A percentile compares a stretch with the other conserved stretches of the same genome.
phyloP scores from a whole-genome alignment of 129 eudicot genomes.

The Centrapalus pauciflorus region DNA sequence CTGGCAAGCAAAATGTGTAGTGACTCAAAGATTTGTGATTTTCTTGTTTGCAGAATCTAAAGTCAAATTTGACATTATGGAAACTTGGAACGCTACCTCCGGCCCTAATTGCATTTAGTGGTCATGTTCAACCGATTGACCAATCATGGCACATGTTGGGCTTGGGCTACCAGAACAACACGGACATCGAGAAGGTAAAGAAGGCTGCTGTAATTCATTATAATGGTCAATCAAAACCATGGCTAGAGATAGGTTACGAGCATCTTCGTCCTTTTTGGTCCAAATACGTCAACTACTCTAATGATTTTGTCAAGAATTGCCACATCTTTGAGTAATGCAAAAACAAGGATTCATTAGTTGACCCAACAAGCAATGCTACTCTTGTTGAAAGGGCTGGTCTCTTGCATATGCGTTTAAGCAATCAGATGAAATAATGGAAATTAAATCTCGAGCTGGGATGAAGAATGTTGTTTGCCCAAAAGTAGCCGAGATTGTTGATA shows the following conservation, averaged over 20 bases:
- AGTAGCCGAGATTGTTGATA: constrained; percentile 5
- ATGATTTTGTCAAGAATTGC: constrained; percentile 73
- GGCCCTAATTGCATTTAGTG: constrained; percentile 88
- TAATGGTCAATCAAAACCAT: constrained; percentile 96
- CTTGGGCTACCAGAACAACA: constrained; percentile 85
- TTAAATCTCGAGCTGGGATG: constrained; percentile 14
- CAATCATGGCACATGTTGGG: constrained; percentile 99
- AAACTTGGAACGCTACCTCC: constrained; percentile 97
- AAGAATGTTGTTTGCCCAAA: constrained; percentile 13
- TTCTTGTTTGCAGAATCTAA: constrained; percentile 61
- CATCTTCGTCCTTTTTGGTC: constrained; percentile 98
- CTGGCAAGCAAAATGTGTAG: not conserved
- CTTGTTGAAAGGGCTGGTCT: constrained; percentile 19
- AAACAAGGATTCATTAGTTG: constrained; percentile 11
- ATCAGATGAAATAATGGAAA: constrained; percentile 30
- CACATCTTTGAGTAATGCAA: constrained; percentile 72
- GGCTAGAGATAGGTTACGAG: constrained; percentile 90
- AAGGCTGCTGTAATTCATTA: constrained; percentile 97
- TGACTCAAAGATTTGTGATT: not conserved
- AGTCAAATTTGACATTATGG: constrained; percentile 88
- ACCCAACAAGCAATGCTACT: constrained; percentile 13
- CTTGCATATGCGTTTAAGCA: constrained; percentile 23
- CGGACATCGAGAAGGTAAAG: constrained; percentile 63
- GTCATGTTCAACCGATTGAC: constrained; percentile 80
- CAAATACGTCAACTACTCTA: constrained; percentile 84